These are phyloP conservation scores for Colletotrichum coccodes DNA, from an alignment of 2,329 filamentous ascomycete genomes.

Conservation along the genomic window DNA sequence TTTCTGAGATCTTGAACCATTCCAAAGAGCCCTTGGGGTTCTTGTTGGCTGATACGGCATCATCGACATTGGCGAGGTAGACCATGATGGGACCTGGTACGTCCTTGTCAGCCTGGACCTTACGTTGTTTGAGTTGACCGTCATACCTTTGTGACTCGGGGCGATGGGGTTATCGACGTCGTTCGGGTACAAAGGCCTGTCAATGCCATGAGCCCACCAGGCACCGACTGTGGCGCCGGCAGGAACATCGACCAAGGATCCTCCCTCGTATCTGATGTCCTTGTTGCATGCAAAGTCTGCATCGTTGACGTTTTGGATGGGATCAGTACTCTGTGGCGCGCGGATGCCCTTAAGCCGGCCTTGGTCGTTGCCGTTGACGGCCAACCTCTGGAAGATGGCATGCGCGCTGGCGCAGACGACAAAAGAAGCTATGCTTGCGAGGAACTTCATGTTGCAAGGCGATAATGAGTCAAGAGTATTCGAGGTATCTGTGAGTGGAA, in stretches of 20 bases:
- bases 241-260: slow-evolving; percentile 53
- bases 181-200: slow-evolving; percentile 51
- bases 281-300: slow-evolving; percentile 57
- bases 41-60: slow-evolving; percentile 49
- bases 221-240: slow-evolving; percentile 58
- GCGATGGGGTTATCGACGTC: slow-evolving; percentile 60
- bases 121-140: neutral
- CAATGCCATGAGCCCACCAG: slow-evolving; percentile 60
- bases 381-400: slow-evolving; percentile 31
- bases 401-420: slow-evolving; percentile 55
- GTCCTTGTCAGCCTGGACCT: neutral
- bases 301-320: slow-evolving; percentile 57
- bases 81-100: slow-evolving; percentile 54
- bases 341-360: slow-evolving; percentile 8
- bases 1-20: slow-evolving; percentile 64
- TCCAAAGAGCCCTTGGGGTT: slow-evolving; percentile 42
- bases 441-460: slow-evolving; percentile 5
- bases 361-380: slow-evolving; percentile 10
- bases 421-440: slow-evolving; percentile 41
- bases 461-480: neutral
- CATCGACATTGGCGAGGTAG: slow-evolving; percentile 59
- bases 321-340: neutral
- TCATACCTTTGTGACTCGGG: slow-evolving; percentile 54
- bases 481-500: neutral
- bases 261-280: slow-evolving; percentile 44